Conservation (phyloP, 768 basidiomycete species). For the Pleurotus sapidus region DNA sequence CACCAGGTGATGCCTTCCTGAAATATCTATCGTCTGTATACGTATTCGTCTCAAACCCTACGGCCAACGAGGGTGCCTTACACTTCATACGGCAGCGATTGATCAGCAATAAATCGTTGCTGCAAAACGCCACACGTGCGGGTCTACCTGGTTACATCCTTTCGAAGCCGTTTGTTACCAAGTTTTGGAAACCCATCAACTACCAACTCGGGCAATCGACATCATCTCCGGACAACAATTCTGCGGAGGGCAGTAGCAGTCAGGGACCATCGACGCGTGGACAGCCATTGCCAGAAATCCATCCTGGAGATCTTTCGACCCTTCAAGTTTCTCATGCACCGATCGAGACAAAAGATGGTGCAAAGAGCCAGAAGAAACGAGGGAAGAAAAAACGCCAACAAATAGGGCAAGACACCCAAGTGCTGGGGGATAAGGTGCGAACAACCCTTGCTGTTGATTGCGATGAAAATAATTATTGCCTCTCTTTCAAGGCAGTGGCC, state of each 20-base stretch:
- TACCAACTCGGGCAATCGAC: slow-evolving; percentile 16
- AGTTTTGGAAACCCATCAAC: slow-evolving; percentile 61
- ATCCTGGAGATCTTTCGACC: not conserved
- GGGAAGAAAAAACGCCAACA: slow-evolving; percentile 32
- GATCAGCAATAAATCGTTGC: slow-evolving; percentile 72
- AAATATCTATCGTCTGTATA: slow-evolving; percentile 77
- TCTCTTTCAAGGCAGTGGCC: slow-evolving; percentile 58
- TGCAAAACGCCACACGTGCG: slow-evolving; percentile 47
- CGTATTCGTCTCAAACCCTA: slow-evolving; percentile 68
- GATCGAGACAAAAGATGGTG: no score
- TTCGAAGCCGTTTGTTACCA: slow-evolving; percentile 64
- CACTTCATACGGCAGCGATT: slow-evolving; percentile 65
- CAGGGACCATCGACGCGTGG: no score
- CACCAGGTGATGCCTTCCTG: slow-evolving; percentile 75
- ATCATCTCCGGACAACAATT: not conserved
- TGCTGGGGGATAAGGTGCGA: slow-evolving; percentile 76
- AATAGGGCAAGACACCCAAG: slow-evolving; percentile 34
- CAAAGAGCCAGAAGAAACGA: slow-evolving; percentile 22
- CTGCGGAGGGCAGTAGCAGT: not conserved
- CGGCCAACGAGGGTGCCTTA: slow-evolving; percentile 61
- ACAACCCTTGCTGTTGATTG: not conserved
- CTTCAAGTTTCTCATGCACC: slow-evolving; percentile 16
- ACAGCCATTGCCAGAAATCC: not conserved
- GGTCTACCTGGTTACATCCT: slow-evolving; percentile 76
- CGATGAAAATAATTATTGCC: no score